Base-by-base conservation (phyloP, 306 rosid species). In the Nissolia schottii region DNA sequence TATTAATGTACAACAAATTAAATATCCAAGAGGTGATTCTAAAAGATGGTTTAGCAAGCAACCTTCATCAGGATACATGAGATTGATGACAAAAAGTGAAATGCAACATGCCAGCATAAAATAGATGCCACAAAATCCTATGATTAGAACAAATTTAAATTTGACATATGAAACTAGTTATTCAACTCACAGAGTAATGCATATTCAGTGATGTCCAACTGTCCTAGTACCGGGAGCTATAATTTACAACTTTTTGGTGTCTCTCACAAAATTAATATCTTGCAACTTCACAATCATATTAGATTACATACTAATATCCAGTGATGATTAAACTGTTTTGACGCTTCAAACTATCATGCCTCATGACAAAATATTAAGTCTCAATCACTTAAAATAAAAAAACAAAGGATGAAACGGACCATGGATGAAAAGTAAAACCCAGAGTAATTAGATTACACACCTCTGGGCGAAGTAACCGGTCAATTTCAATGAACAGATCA, bases 391-490 rank as follows among this genome's bases (percentile, higher is more conserved):
- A 20, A 72, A 70, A 35, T 9, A 12, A 57, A 40, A 45, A 12
- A 61, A 22, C 22, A 28, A 57, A 57, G 38, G 9, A 23, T 12
- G 23, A 25, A 49, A 61, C 8, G 40, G 54, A 54, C 32, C 25
- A 32, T 1, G 32, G 14, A 74, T 34, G 28, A 14, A 72, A 60
- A 19, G 31, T 31, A n/a, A 58, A 35, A 71, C 60, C n/a, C n/a
- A 18, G 24, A 43, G 23, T 61, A 38, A 29, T 24, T 15, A 38
- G 10, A 55, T 53, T 55, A 58, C 34, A 38, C 85, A 93, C 98
- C 97, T 93, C 98, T 27, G 97, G 97, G 77, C 97, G 96, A 75
- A 93, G 97, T 77, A 93, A 22, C 81, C 98, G 88, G 75, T 93
- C 98, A 29, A 91, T 89, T 84, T 93, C 98, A 25, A 71, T 75